Conservation (phyloP, 1,139 yeast species). For the Wickerhamomyces sp. region DNA sequence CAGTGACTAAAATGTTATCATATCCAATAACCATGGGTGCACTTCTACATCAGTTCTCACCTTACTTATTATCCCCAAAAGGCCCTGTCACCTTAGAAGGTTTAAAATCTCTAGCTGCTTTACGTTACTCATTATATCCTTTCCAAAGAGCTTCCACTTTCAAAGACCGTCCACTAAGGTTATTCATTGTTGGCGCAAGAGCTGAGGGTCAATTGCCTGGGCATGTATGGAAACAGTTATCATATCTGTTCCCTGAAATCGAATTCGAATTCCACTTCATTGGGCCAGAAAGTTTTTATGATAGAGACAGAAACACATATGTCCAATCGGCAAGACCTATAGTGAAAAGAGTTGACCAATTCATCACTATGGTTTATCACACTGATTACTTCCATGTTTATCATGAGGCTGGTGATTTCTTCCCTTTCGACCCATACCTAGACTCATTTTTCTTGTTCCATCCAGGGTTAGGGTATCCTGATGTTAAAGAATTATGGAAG, state of each 20-base stretch:
- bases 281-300: conserved; percentile 89
- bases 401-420: conserved; percentile 88
- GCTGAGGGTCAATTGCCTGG: conserved; percentile 94
- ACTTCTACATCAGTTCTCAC: conserved; percentile 77
- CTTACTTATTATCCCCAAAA: conserved; percentile 73
- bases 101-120: conserved; percentile 84
- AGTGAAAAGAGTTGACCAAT: conserved; percentile 69
- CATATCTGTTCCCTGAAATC: conserved; percentile 78
- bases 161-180: conserved; percentile 85
- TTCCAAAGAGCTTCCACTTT: conserved; percentile 51
- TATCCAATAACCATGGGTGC: conserved; percentile 91
- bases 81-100: conserved; percentile 93
- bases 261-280: conserved; percentile 84
- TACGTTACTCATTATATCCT: conserved; percentile 86
- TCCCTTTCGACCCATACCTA: conserved; percentile 96
- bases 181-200: conserved; percentile 86
- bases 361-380: conserved; percentile 73
- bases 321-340: conserved; percentile 55
- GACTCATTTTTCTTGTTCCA: conserved; percentile 92
- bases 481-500: conserved; percentile 86
- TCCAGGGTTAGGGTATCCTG: conserved; percentile 89
- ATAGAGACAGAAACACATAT: conserved; percentile 54
- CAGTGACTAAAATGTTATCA: conserved; percentile 88
- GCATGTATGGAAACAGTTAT: conserved; percentile 93
- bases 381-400: conserved; percentile 88